These are phyloP conservation scores for Rhizopus microsporus DNA, from an alignment of 371 early-diverging fungal species.

Conservation along the genomic window DNA sequence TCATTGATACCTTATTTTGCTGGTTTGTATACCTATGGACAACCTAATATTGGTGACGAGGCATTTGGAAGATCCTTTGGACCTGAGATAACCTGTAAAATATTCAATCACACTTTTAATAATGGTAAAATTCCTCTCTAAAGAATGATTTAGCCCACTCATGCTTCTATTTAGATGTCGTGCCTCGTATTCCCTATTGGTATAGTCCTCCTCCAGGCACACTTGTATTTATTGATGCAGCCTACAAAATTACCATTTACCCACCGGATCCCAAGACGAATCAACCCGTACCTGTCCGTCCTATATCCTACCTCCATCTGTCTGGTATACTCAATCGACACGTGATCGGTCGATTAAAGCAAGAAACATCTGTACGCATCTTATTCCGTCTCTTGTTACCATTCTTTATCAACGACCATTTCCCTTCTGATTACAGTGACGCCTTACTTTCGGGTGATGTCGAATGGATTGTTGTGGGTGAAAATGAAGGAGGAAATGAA, in stretches of 20 bases:
- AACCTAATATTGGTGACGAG: conserved; percentile 54
- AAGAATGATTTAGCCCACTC: not conserved
- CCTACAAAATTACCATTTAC: conserved; percentile 40
- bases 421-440: conserved; percentile 55
- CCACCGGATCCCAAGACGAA: conserved; percentile 18
- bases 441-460: conserved; percentile 43
- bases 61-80: conserved; percentile 50
- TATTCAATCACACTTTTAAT: conserved; percentile 61
- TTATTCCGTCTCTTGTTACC: conserved; percentile 52
- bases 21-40: conserved; percentile 59
- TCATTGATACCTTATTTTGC: conserved; percentile 45
- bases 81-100: conserved; percentile 47
- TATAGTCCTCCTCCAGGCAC: conserved; percentile 57
- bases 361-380: conserved; percentile 49
- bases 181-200: conserved; percentile 53
- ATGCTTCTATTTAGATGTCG: conserved; percentile 34
- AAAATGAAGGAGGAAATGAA: conserved; percentile 28
- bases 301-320: conserved; percentile 56
- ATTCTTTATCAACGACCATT: conserved; percentile 62
- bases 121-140: conserved; percentile 34
- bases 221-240: conserved; percentile 54
- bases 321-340: conserved; percentile 52
- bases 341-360: conserved; percentile 48
- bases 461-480: conserved; percentile 44
- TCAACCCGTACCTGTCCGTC: conserved; percentile 47